A percentile compares a stretch with the other conserved stretches of the same genome.
phyloP scores from a whole-genome alignment of 2,329 filamentous ascomycete species.

The Biscogniauxia marginata region DNA sequence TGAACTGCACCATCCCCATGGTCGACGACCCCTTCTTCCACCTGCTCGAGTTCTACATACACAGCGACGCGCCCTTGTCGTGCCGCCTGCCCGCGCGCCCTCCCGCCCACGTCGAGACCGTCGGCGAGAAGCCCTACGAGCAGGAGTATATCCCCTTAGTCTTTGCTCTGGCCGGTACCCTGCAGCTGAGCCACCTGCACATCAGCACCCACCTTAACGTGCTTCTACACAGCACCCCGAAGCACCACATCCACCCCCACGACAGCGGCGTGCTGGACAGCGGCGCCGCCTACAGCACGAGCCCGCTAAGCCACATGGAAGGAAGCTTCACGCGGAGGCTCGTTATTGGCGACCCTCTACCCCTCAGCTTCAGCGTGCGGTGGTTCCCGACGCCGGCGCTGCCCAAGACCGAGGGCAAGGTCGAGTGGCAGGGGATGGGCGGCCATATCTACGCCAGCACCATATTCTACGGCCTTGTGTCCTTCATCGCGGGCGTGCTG shows the following conservation, averaged over 20 bases:
- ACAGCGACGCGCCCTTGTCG: conserved; percentile 88
- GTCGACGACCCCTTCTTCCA: conserved; percentile 81
- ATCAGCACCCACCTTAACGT: conserved; percentile 88
- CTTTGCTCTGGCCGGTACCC: conserved; percentile 83
- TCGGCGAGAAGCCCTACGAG: conserved; percentile 49
- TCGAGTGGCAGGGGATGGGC: conserved; percentile 65
- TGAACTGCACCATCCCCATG: conserved; percentile 80
- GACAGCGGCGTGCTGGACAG: conserved; percentile 81
- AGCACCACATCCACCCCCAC: conserved; percentile 60
- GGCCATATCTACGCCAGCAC: conserved; percentile 64
- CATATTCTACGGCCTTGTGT: conserved; percentile 60
- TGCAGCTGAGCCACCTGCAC: conserved; percentile 88
- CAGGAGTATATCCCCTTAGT: conserved; percentile 78
- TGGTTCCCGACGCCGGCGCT: conserved; percentile 81
- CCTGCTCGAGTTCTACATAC: conserved; percentile 94
- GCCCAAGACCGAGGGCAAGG: conserved; percentile 63
- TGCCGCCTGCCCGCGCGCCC: conserved; percentile 87
- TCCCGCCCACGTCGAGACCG: conserved; percentile 50
- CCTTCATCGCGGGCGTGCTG: conserved; percentile 55
- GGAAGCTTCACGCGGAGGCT: conserved; percentile 60
- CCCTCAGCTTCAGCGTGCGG: conserved; percentile 74
- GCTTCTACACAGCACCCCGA: conserved; percentile 69
- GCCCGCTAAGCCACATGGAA: conserved; percentile 61
- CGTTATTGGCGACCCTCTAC: conserved; percentile 83
- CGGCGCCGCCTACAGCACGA: conserved; percentile 82